Base-by-base conservation (phyloP, 345 rosid genomes). In the Conringia planisiliqua region DNA sequence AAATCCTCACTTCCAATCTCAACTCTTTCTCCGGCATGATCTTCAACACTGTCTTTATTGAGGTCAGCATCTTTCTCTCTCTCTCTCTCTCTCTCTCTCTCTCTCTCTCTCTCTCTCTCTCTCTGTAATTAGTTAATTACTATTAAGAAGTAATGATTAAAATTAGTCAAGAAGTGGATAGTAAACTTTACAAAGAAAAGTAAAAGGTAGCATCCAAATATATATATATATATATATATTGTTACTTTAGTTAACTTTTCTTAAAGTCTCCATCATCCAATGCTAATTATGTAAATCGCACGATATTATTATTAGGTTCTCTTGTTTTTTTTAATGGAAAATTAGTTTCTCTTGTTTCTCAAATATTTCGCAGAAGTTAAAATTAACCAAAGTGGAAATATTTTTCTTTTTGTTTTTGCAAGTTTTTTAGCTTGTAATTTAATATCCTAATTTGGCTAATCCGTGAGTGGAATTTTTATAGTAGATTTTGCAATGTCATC, bases 1-100 rank as follows among this genome's bases (percentile, higher is more conserved):
- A 88, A 72, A 86, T 95, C 50, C 78, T 92, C 51, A 86, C 96
- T 0, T 93, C 93, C 1, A 92, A 85, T 65, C 87, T 95, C 71
- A 85, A 88, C 0, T 80, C 89, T 14, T 87, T 90, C 71, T 87
- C 97, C 0, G 97, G 91, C 7, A 79, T 83, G 75, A 90, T 95
- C 18, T 78, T 83, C 75, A 85, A 95, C 80, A 95, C 97, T 0
- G 83, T 89, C 75, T 89, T 92, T 70, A 63, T 95, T 33, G 90
- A 95, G 97, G 99, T 92, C 61, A 72, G 67, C 62, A n/a, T 14
- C 42, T 70, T 4, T 36, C 66, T 42, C 60, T 70, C 43, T 17
- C 27, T 55, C 10, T 73, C 11, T 9, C 36, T 16, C 33, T 56
- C 22, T 64, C 55, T 30, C 38, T 56, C 22, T 64, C 55, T 32